Evolutionary conservation across 2,329 filamentous ascomycete genomes (phyloP).

Genomic region (Emmonsiellopsis sp.): DNA sequence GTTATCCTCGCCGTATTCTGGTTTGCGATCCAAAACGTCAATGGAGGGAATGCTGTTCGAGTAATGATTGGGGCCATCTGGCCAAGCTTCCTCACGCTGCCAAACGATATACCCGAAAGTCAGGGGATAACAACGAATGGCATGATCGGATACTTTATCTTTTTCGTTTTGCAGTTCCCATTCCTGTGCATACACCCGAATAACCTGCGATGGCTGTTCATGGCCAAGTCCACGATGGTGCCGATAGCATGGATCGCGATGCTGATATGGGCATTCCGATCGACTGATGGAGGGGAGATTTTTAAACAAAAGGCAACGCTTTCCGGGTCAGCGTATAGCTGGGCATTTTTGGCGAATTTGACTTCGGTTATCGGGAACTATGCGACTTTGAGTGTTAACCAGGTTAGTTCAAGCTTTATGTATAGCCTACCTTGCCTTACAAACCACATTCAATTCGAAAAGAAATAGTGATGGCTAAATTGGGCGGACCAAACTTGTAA

Average conservation of each 20-base stretch:
- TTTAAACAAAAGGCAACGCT: constrained; percentile 40
- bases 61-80: constrained; percentile 85
- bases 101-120: constrained; percentile 54
- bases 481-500: not conserved
- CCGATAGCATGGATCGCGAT: constrained; percentile 54
- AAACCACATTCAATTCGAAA: not conserved
- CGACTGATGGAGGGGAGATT: constrained; percentile 43
- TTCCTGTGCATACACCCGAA: constrained; percentile 37
- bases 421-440: not conserved
- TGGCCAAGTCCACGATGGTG: constrained; percentile 35
- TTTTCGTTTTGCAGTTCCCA: constrained; percentile 44
- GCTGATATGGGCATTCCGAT: constrained; percentile 53
- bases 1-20: constrained; percentile 50
- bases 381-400: constrained; percentile 44
- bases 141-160: constrained; percentile 76
- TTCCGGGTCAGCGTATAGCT: constrained; percentile 43
- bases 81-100: constrained; percentile 51
- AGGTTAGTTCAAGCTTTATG: constrained; percentile 18
- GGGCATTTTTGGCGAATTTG: constrained; percentile 44
- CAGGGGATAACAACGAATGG: constrained; percentile 66
- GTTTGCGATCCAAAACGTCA: constrained; percentile 60
- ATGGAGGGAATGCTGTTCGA: constrained; percentile 47
- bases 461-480: not conserved
- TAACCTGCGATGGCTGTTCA: constrained; percentile 30
- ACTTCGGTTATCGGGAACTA: constrained; percentile 44